Evolutionary conservation across 768 basidiomycete genomes (phyloP).

Genomic region (Thelephora ganbajun): DNA sequence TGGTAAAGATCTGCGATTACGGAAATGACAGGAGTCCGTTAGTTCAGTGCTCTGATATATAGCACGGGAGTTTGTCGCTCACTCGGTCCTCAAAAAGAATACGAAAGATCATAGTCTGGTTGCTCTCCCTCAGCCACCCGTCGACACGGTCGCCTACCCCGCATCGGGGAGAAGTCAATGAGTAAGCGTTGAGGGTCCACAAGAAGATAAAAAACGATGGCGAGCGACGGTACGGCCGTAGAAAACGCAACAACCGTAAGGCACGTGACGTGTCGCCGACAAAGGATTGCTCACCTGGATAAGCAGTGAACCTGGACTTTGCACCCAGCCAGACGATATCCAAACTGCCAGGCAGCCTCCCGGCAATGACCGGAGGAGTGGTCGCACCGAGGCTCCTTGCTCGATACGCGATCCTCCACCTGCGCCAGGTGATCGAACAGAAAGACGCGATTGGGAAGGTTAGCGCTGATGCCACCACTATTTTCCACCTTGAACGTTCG

Average conservation of each 20-base stretch:
- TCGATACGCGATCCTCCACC: background rate
- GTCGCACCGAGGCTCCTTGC: background rate
- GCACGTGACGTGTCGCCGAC: background rate
- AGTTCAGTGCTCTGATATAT: too few relatives aligned
- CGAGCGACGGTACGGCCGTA: too few relatives aligned
- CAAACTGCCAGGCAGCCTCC: background rate
- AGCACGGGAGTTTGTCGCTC: too few relatives aligned
- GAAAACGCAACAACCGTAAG: background rate
- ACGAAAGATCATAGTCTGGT: background rate
- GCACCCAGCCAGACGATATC: background rate
- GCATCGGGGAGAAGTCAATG: background rate
- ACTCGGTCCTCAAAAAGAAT: background rate
- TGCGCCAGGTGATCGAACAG: too few relatives aligned
- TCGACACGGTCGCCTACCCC: background rate
- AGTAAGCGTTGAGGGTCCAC: too few relatives aligned
- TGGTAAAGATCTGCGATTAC: constrained; percentile 22
- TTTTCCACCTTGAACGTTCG: too few relatives aligned
- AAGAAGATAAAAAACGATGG: too few relatives aligned
- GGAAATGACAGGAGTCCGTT: too few relatives aligned
- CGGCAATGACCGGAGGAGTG: background rate
- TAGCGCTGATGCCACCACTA: too few relatives aligned
- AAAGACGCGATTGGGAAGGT: too few relatives aligned
- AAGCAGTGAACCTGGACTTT: background rate
- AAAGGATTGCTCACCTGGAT: background rate
- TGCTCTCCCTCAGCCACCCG: background rate